phyloP scores from a whole-genome alignment of 441 rosid genomes.

The Omphalea diandra region DNA sequence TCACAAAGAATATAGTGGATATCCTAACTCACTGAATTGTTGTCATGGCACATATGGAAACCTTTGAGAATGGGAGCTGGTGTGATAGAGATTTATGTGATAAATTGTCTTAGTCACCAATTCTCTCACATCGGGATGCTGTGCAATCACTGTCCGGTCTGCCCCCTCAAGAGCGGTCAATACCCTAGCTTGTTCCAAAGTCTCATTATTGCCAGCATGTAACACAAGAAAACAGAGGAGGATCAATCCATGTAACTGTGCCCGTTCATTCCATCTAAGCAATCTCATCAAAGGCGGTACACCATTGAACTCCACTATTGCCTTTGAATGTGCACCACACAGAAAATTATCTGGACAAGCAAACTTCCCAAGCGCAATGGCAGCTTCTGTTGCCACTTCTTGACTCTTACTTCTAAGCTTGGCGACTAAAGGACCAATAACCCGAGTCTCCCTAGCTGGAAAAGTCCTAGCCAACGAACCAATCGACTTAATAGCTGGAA shows the following conservation, averaged over 20 bases:
- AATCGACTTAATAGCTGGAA: constrained; percentile 52
- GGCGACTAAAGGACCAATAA: constrained; percentile 46
- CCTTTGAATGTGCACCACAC: constrained; percentile 44
- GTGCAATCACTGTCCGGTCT: constrained; percentile 39
- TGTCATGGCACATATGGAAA: constrained; percentile 26
- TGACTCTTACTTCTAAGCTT: constrained; percentile 37
- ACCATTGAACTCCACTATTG: constrained; percentile 50
- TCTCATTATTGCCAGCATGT: constrained; percentile 48
- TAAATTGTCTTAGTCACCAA: constrained; percentile 44
- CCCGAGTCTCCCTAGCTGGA: constrained; percentile 54
- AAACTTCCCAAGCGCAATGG: constrained; percentile 51
- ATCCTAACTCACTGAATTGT: not conserved
- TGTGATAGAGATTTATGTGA: constrained; percentile 52
- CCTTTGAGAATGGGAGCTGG: constrained; percentile 45
- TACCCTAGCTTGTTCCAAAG: constrained; percentile 51
- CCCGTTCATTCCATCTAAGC: constrained; percentile 36
- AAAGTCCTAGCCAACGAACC: constrained; percentile 67
- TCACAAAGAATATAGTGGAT: constrained; percentile 3
- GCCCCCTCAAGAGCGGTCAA: constrained; percentile 50
- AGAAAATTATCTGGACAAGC: constrained; percentile 52
- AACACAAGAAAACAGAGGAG: constrained; percentile 55
- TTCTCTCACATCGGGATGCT: constrained; percentile 48
- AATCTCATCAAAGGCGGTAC: constrained; percentile 47
- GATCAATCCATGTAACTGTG: constrained; percentile 37
- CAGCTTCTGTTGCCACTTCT: constrained; percentile 52